Conservation (phyloP, 75 land plant species). For the Sequoia sempervirens region DNA sequence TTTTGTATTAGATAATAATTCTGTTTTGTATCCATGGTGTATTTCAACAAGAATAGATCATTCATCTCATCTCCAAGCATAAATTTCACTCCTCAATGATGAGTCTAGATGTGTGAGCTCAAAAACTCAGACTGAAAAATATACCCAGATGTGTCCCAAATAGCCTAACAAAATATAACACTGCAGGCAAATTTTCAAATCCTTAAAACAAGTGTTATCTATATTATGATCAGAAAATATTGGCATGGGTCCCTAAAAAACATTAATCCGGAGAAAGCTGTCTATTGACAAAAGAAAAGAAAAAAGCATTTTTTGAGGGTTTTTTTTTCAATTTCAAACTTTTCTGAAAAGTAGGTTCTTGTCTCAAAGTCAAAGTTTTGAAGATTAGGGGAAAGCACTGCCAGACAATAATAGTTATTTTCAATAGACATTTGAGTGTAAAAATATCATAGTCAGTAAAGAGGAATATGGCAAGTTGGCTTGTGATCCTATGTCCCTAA, state of each 20-base stretch:
- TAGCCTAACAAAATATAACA: too few relatives aligned
- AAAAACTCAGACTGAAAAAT: too few relatives aligned
- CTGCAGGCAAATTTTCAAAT: background rate
- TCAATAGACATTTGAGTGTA: background rate
- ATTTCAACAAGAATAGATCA: too few relatives aligned
- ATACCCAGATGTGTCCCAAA: too few relatives aligned
- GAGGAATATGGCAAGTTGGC: background rate
- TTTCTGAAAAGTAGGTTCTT: background rate
- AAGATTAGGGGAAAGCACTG: background rate
- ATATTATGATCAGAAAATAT: background rate
- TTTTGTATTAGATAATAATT: too few relatives aligned
- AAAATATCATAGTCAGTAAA: background rate
- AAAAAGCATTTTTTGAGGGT: background rate
- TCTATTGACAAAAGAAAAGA: background rate
- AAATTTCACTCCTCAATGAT: too few relatives aligned
- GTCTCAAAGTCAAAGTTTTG: background rate
- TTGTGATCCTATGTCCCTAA: background rate
- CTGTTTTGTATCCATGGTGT: too few relatives aligned
- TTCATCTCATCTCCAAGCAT: too few relatives aligned
- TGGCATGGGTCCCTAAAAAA: background rate
- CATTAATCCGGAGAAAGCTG: background rate
- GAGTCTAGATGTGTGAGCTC: too few relatives aligned
- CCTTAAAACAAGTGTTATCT: background rate
- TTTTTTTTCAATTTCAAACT: background rate
- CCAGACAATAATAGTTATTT: background rate